Percentiles rank a stretch among this genome's conserved stretches.
These are phyloP conservation scores for Verticillium dahliae DNA, from an alignment of 2,329 filamentous ascomycete species.

Conservation along the genomic window DNA sequence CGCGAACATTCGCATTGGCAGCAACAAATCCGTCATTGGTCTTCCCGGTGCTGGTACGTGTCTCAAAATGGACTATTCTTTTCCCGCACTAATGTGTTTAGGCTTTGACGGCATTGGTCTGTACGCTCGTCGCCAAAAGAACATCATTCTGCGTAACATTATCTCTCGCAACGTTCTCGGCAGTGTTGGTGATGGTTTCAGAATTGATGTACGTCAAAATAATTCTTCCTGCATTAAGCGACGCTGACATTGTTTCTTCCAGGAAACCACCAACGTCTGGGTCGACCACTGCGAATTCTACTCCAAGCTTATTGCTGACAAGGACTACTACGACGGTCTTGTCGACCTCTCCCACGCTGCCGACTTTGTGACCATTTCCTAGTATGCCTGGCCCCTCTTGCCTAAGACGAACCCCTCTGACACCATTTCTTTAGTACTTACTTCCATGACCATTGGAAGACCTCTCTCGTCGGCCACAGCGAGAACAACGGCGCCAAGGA, in stretches of 20 bases:
- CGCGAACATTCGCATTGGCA: slow-evolving; percentile 30
- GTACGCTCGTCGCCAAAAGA: slow-evolving; percentile 39
- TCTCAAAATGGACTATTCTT: background rate
- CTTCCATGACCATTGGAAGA: slow-evolving; percentile 50
- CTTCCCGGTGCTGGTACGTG: slow-evolving; percentile 13
- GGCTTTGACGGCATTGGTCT: slow-evolving; percentile 37
- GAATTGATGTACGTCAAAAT: slow-evolving; percentile 7
- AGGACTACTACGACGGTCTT: slow-evolving; percentile 36
- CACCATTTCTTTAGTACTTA: slow-evolving; percentile 20
- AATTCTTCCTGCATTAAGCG: too few species aligned
- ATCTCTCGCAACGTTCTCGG: slow-evolving; percentile 11
- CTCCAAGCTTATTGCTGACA: slow-evolving; percentile 25
- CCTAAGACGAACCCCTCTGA: background rate
- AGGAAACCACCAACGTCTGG: slow-evolving; percentile 41
- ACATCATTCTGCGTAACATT: slow-evolving; percentile 53
- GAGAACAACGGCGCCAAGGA: slow-evolving; percentile 53
- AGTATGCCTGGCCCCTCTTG: background rate
- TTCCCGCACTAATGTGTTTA: slow-evolving; percentile 3
- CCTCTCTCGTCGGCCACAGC: slow-evolving; percentile 53
- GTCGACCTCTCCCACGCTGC: slow-evolving; percentile 36
- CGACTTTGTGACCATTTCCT: slow-evolving; percentile 35
- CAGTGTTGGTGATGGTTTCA: slow-evolving; percentile 33
- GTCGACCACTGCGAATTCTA: slow-evolving; percentile 36
- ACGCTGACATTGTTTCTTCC: slow-evolving; percentile 16
- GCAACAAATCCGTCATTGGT: slow-evolving; percentile 36